These are phyloP conservation scores for Pseudonitzschia multiseries DNA, from an alignment of 108 stramenopile genomes.

Conservation along the genomic window DNA sequence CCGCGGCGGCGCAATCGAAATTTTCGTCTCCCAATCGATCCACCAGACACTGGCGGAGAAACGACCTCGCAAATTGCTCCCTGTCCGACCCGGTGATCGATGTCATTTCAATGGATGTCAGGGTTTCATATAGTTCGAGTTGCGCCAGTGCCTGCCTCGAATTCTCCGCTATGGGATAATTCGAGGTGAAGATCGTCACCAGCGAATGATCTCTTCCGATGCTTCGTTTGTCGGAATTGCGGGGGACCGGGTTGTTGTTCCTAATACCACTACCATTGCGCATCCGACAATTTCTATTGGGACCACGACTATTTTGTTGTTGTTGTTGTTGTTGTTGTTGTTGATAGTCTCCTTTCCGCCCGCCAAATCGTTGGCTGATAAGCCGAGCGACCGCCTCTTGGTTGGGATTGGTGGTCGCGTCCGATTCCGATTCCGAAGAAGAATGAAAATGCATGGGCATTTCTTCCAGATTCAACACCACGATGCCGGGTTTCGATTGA, in stretches of 20 bases:
- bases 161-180: slow-evolving; percentile 42
- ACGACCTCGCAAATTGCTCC: slow-evolving; percentile 41
- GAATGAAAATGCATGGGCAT: slow-evolving; percentile 54
- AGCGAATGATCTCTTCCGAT: slow-evolving; percentile 34
- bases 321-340: neutral
- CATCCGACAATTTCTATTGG: too few species aligned
- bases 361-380: slow-evolving; percentile 59
- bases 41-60: slow-evolving; percentile 39
- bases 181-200: slow-evolving; percentile 59
- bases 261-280: neutral
- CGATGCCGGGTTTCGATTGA: slow-evolving; percentile 70
- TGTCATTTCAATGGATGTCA: slow-evolving; percentile 35
- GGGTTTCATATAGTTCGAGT: slow-evolving; percentile 46
- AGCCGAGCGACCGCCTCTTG: slow-evolving; percentile 49
- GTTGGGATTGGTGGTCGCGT: slow-evolving; percentile 49
- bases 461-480: slow-evolving; percentile 67
- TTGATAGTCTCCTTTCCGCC: slow-evolving; percentile 44
- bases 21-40: slow-evolving; percentile 20
- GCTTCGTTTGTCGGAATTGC: slow-evolving; percentile 55
- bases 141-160: slow-evolving; percentile 35
- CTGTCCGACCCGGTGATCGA: slow-evolving; percentile 48
- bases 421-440: slow-evolving; percentile 3
- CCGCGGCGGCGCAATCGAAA: neutral
- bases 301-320: neutral
- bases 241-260: slow-evolving; percentile 22